Evolutionary conservation across 805 yeast species (phyloP), one percentile per base, ranked within the genome.

Genomic region (Wickerhamiella dianesei): DNA sequence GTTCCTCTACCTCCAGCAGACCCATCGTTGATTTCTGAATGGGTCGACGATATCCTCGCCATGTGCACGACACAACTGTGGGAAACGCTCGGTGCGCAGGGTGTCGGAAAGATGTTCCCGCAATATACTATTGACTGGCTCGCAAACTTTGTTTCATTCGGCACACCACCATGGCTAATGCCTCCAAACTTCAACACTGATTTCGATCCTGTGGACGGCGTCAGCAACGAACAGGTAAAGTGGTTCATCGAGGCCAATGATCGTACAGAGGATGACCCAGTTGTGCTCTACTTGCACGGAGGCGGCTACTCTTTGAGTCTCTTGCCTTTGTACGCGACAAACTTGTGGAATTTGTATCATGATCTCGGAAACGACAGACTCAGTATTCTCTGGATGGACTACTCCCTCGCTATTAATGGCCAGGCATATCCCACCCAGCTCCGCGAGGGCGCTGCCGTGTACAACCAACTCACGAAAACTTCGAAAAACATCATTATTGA

Each of bases 301-400:
- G 60, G 60, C 3, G 60, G 56, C 6, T 57, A 49, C 42, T 49
- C 42, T 25, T 17, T 50, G 21, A 40, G 41, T 18, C 9, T 48
- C 41, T 17, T 39, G 3, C 41, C 47, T 12, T 20, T 40, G 13
- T 55, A 52, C 22, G 43, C 42, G 9, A n/a, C 13, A 13, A 39
- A 35, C 21, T 16, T 49, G 41, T 32, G 41, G 21, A 41, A 32
- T 16, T 22, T 50, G 12, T 50, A 43, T 39, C 22, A 35, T 21
- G 25, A 21, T 8, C 36, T 49, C 4, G 32, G 17, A 17, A 50
- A 53, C 29, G 37, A 44, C 22, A 44, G 60, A 5, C 44, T 58
- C 12, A 55, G 59, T 1, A 48, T 59, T n/a, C 36, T 58, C 19
- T 21, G 53, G 18, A 45, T 60, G 21, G 63, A 62, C 50, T 62